These are phyloP conservation scores for Hyphopichia pseudoburtonii DNA, from an alignment of 1,139 yeast species.

Conservation along the genomic window DNA sequence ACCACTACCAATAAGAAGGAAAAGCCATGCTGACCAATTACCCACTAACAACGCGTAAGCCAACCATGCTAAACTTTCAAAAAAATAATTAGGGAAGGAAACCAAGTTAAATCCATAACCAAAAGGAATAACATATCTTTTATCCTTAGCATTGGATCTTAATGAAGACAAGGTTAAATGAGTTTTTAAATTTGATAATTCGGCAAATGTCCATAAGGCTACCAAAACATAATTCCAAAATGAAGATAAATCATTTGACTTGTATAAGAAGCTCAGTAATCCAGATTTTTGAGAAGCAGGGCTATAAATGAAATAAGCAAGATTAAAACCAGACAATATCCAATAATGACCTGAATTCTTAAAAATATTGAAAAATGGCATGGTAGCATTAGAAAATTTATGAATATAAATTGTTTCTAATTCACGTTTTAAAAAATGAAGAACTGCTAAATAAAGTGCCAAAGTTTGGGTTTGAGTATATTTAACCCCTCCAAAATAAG, in stretches of 20 bases:
- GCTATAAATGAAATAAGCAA: constrained; percentile 73
- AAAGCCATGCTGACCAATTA: constrained; percentile 73
- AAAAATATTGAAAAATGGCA: constrained; percentile 86
- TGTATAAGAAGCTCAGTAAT: constrained; percentile 23
- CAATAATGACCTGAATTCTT: constrained; percentile 91
- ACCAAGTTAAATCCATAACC: constrained; percentile 49
- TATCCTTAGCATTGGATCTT: constrained; percentile 38
- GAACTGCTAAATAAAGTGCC: constrained; percentile 54
- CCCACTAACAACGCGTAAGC: constrained; percentile 68
- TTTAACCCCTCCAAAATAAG: constrained; percentile 7
- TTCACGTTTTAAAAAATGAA: constrained; percentile 87
- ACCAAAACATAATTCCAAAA: constrained; percentile 29
- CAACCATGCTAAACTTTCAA: constrained; percentile 78
- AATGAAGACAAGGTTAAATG: constrained; percentile 63
- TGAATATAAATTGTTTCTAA: constrained; percentile 83
- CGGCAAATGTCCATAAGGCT: constrained; percentile 61
- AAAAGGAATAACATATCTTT: constrained; percentile 40
- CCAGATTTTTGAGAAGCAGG: constrained; percentile 13
- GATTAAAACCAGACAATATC: constrained; percentile 76
- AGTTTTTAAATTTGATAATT: constrained; percentile 67
- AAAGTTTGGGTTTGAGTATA: constrained; percentile 55
- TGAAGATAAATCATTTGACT: constrained; percentile 30
- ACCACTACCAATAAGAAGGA: constrained; percentile 65
- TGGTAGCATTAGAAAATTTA: constrained; percentile 80
- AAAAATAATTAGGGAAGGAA: constrained; percentile 84